These are phyloP conservation scores for Teunomyces kruisii DNA, from an alignment of 805 yeast species.

Conservation along the genomic window DNA sequence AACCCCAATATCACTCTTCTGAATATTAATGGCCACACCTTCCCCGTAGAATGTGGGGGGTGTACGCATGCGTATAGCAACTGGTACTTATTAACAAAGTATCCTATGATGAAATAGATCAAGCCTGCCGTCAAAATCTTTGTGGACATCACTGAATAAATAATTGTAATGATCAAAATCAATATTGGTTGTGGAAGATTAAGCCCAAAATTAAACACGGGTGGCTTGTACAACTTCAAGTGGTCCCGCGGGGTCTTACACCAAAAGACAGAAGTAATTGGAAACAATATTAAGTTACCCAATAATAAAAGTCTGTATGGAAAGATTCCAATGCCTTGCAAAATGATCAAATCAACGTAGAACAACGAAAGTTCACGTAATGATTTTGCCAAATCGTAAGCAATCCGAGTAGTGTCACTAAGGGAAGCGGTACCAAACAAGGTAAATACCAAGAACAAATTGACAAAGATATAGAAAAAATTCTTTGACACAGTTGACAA, in stretches of 20 bases:
- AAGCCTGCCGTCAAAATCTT: conserved; percentile 84
- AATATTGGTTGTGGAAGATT: conserved; percentile 90
- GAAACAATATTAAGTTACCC: conserved; percentile 75
- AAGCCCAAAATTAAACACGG: conserved; percentile 88
- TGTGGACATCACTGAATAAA: conserved; percentile 87
- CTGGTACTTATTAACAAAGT: conserved; percentile 87
- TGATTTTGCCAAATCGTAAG: conserved; percentile 81
- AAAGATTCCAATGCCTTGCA: conserved; percentile 85
- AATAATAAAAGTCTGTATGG: conserved; percentile 83
- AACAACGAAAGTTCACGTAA: conserved; percentile 77
- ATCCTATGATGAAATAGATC: conserved; percentile 80
- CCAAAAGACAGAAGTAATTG: conserved; percentile 51
- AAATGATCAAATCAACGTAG: conserved; percentile 80
- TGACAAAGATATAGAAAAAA: conserved; percentile 91
- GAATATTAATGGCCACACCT: conserved; percentile 90
- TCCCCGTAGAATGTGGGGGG: conserved; percentile 95
- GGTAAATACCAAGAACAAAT: conserved; percentile 90
- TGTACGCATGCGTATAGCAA: conserved; percentile 87
- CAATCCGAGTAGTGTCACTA: conserved; percentile 87
- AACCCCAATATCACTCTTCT: conserved; percentile 81
- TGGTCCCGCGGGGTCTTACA: conserved; percentile 85
- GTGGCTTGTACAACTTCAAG: conserved; percentile 76
- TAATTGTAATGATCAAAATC: conserved; percentile 77
- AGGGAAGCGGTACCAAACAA: conserved; percentile 89
- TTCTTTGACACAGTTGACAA: conserved; percentile 86